A percentile compares a stretch with the other conserved stretches of the same genome.
These are phyloP conservation scores for Pseudogymnoascus sp. DNA, from an alignment of 2,329 filamentous ascomycete species.

Conservation along the genomic window DNA sequence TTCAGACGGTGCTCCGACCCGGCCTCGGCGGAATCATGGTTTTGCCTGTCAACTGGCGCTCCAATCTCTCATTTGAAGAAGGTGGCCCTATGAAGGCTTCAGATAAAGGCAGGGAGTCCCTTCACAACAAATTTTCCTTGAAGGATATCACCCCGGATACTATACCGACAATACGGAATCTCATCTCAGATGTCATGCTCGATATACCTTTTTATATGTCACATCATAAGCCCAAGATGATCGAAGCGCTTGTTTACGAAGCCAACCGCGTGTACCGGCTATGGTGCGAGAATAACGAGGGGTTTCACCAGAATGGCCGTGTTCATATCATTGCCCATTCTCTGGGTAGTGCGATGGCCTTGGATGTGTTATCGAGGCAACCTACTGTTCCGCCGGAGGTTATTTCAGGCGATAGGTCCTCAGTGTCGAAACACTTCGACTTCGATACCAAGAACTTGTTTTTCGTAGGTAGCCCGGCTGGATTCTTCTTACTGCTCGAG, in stretches of 20 bases:
- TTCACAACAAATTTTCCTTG: conserved; percentile 50
- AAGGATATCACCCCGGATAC: conserved; percentile 88
- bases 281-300: conserved; percentile 90
- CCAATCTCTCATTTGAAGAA: conserved; percentile 80
- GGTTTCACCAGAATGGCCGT: conserved; percentile 68
- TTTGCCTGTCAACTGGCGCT: conserved; percentile 87
- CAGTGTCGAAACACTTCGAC: conserved; percentile 60
- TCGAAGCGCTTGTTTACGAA: conserved; percentile 76
- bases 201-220: conserved; percentile 98
- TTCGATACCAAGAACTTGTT: conserved; percentile 90
- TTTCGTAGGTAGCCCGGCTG: conserved; percentile 79
- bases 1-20: conserved; percentile 66
- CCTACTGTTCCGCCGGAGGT: conserved; percentile 59
- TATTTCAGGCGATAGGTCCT: conserved; percentile 33
- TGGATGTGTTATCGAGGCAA: conserved; percentile 84
- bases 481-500: conserved; percentile 86
- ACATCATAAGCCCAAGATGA: conserved; percentile 92
- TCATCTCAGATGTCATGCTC: conserved; percentile 97
- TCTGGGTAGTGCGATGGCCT: conserved; percentile 85
- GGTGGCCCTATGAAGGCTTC: conserved; percentile 52
- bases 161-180: conserved; percentile 81
- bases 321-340: conserved; percentile 93
- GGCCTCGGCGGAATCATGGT: conserved; percentile 90
- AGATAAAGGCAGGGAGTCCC: conserved; percentile 37
- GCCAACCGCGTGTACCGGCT: conserved; percentile 92